phyloP scores from a whole-genome alignment of 2,329 filamentous ascomycete genomes.

The Colletotrichum sidae region DNA sequence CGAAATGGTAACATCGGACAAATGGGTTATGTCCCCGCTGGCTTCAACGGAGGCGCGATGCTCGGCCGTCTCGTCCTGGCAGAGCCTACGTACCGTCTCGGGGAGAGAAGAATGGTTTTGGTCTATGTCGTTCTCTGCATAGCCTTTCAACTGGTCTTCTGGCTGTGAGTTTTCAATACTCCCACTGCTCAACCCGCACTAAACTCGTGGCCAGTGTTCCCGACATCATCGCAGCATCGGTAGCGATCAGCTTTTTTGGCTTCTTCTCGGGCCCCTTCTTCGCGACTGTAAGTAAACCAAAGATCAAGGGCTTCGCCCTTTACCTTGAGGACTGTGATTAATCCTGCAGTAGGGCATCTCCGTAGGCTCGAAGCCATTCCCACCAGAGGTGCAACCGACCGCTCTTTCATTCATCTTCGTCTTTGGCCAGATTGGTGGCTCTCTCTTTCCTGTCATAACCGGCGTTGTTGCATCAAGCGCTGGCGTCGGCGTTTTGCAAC shows the following conservation, averaged over 20 bases:
- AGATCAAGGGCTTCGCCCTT: not conserved
- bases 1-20: conserved; percentile 65
- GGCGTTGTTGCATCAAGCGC: conserved; percentile 59
- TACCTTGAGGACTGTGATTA: too few relatives aligned
- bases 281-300: conserved; percentile 56
- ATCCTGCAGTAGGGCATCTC: conserved; percentile 58
- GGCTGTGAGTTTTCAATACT: conserved; percentile 56
- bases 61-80: conserved; percentile 68
- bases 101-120: conserved; percentile 68
- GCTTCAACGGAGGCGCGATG: conserved; percentile 68
- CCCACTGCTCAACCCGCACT: conserved; percentile 1
- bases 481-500: conserved; percentile 63
- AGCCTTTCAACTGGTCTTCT: conserved; percentile 68
- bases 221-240: conserved; percentile 61
- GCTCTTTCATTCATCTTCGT: conserved; percentile 65
- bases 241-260: conserved; percentile 65
- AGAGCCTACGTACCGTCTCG: conserved; percentile 69
- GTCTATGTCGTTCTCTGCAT: conserved; percentile 64
- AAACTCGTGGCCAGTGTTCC: conserved; percentile 47
- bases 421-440: conserved; percentile 65
- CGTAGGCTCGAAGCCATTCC: conserved; percentile 64
- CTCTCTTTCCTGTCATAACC: conserved; percentile 66
- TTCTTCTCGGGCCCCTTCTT: conserved; percentile 71
- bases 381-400: conserved; percentile 48
- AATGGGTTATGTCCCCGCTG: conserved; percentile 72